These are phyloP conservation scores for Ambrosia artemisiifolia DNA, from an alignment of 129 eudicot species.

Conservation along the genomic window DNA sequence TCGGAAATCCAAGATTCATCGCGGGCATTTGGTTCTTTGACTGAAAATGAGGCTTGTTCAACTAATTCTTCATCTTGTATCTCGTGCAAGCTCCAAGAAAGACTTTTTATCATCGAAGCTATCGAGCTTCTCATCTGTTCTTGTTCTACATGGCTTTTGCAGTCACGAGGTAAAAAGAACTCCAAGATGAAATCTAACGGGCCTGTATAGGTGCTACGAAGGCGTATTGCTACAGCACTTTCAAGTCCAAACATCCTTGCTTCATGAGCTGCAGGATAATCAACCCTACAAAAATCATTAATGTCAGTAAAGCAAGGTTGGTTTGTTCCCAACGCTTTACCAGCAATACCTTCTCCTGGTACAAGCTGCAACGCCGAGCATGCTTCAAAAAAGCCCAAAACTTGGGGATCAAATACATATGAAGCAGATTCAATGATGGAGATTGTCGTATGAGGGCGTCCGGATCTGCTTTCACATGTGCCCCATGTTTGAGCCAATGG, in stretches of 20 bases:
- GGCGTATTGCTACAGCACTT: slow-evolving; percentile 49
- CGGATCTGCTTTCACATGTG: slow-evolving; percentile 30
- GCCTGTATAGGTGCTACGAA: slow-evolving; percentile 41
- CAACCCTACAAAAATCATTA: slow-evolving; percentile 48
- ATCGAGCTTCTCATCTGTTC: slow-evolving; percentile 31
- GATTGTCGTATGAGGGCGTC: slow-evolving; percentile 28
- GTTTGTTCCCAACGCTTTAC: slow-evolving; percentile 56
- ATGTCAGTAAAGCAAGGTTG: slow-evolving; percentile 60
- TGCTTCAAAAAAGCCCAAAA: slow-evolving; percentile 45
- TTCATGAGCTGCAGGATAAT: slow-evolving; percentile 52
- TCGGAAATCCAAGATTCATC: slow-evolving; percentile 53
- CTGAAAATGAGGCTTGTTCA: slow-evolving; percentile 17
- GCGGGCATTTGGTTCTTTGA: slow-evolving; percentile 16
- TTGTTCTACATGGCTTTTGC: slow-evolving; percentile 42
- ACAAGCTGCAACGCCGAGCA: slow-evolving; percentile 42
- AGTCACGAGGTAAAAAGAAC: slow-evolving; percentile 48
- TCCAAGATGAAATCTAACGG: slow-evolving; percentile 43
- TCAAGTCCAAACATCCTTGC: slow-evolving; percentile 40
- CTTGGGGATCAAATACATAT: slow-evolving; percentile 40
- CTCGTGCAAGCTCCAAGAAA: slow-evolving; percentile 39
- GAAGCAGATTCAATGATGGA: slow-evolving; percentile 54
- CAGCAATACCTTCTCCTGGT: slow-evolving; percentile 56
- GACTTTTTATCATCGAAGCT: slow-evolving; percentile 25
- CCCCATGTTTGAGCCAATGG: slow-evolving; percentile 72
- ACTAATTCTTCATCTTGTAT: slow-evolving; percentile 30